Conservation (phyloP, 106 monocot genomes). For the Dendrobium huoshanense region DNA sequence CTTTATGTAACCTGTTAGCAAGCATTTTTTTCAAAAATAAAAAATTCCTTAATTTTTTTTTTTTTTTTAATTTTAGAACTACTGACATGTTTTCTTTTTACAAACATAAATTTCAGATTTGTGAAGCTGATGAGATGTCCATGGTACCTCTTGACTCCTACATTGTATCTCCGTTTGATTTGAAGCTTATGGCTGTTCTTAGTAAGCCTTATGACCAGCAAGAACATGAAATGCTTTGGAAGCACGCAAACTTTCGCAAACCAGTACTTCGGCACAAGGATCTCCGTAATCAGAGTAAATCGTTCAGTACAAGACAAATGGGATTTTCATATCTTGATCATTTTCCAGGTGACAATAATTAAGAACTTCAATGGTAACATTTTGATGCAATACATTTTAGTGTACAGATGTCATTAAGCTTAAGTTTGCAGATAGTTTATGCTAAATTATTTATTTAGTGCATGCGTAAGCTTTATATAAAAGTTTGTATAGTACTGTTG, state of each 20-base stretch:
- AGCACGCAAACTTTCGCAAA: constrained; percentile 36
- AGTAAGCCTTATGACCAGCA: constrained; percentile 42
- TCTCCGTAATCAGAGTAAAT: constrained; percentile 38
- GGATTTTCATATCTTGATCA: constrained; percentile 57
- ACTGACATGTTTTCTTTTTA: background rate
- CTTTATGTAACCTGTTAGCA: background rate
- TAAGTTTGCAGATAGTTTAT: background rate
- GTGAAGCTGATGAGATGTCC: constrained; percentile 17
- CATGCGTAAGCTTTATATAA: background rate
- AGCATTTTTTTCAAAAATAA: background rate
- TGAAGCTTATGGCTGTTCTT: constrained; percentile 29
- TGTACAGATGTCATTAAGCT: background rate
- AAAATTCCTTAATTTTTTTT: background rate
- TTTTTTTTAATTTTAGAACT: background rate
- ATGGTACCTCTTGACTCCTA: background rate
- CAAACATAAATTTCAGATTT: constrained; percentile 24
- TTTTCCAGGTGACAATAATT: constrained; percentile 38
- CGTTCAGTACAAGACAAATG: constrained; percentile 33
- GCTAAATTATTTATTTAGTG: background rate
- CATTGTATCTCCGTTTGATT: constrained; percentile 19
- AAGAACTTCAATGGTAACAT: background rate
- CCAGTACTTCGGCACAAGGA: constrained; percentile 30
- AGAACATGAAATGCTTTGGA: constrained; percentile 43
- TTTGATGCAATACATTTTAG: background rate
- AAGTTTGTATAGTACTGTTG: background rate